Conservation (phyloP, 441 rosid species). For the Populus hybrid region DNA sequence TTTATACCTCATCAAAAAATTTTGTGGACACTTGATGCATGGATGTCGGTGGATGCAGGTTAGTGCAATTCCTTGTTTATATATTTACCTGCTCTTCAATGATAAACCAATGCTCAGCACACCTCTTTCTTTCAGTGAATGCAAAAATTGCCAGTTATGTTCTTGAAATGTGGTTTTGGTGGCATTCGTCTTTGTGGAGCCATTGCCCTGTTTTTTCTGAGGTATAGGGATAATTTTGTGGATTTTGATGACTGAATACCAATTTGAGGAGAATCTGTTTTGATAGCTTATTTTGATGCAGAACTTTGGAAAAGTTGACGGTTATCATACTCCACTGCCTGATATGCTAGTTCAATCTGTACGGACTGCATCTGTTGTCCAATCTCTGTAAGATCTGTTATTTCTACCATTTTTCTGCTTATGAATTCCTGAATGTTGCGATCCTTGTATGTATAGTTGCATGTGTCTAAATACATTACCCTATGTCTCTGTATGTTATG, state of each 20-base stretch:
- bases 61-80: constrained; percentile 10
- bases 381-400: constrained; percentile 59
- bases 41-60: constrained; percentile 59
- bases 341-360: constrained; percentile 64
- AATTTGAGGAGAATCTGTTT: constrained; percentile 11
- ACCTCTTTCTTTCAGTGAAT: constrained; percentile 46
- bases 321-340: constrained; percentile 46
- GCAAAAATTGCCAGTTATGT: constrained; percentile 55
- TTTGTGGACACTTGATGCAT: constrained; percentile 82
- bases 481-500: background rate
- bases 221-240: constrained; percentile 35
- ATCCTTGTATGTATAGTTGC: background rate
- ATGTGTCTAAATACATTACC: background rate
- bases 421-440: background rate
- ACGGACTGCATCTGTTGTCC: constrained; percentile 44
- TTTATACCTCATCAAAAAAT: constrained; percentile 78
- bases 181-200: constrained; percentile 93
- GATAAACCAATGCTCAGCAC: constrained; percentile 13
- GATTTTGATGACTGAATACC: too few species aligned
- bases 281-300: constrained; percentile 36
- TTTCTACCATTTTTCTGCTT: constrained; percentile 11
- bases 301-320: constrained; percentile 40
- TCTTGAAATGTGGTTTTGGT: constrained; percentile 94
- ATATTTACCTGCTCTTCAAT: constrained; percentile 9
- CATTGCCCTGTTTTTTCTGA: constrained; percentile 35